Conservation (phyloP, 192 early-diverging fungal genomes). For the Coemansia sp. region DNA sequence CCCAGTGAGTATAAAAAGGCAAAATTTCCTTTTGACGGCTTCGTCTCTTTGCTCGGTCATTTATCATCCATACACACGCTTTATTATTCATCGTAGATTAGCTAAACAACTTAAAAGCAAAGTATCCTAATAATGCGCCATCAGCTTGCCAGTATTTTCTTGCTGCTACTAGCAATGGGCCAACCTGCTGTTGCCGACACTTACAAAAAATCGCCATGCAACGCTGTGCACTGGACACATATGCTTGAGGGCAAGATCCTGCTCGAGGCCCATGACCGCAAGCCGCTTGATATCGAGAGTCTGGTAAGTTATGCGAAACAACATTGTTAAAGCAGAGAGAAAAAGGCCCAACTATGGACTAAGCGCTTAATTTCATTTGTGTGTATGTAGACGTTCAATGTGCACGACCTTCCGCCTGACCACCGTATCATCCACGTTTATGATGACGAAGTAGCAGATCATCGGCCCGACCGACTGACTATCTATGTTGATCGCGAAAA, state of each 20-base stretch:
- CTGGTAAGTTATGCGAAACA: conserved; percentile 18
- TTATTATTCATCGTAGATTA: background rate
- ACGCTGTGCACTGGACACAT: conserved; percentile 46
- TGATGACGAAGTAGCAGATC: conserved; percentile 30
- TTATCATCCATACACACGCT: background rate
- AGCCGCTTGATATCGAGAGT: conserved; percentile 39
- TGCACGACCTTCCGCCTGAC: conserved; percentile 42
- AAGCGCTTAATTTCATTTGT: background rate
- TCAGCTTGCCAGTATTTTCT: background rate
- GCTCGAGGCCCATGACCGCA: conserved; percentile 33
- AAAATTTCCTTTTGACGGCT: background rate
- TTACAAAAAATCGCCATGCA: conserved; percentile 45
- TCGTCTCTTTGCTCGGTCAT: background rate
- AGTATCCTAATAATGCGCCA: background rate
- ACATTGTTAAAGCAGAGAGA: background rate
- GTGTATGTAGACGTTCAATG: conserved; percentile 16
- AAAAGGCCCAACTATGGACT: background rate
- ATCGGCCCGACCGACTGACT: conserved; percentile 31
- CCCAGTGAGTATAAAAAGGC: background rate
- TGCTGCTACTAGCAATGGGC: background rate
- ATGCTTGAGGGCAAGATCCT: conserved; percentile 45
- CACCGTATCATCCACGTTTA: conserved; percentile 47
- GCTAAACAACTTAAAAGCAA: background rate
- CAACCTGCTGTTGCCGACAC: conserved; percentile 12
- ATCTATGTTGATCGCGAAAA: conserved; percentile 52